These are phyloP conservation scores for Barnettozyma pratensis DNA, from an alignment of 805 yeast species.

Conservation along the genomic window DNA sequence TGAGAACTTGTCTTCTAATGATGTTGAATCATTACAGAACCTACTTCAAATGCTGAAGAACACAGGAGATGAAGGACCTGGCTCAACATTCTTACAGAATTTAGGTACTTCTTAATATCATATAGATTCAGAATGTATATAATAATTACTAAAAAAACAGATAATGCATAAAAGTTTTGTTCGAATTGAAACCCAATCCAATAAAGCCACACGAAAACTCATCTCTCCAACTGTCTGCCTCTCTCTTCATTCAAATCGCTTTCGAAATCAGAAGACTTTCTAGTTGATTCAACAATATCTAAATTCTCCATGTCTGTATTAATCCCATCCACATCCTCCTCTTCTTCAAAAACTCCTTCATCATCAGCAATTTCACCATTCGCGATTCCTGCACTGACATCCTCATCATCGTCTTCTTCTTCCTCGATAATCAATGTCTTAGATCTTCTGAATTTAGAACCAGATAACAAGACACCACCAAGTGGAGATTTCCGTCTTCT, in stretches of 20 bases:
- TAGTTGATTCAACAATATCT: constrained; percentile 17
- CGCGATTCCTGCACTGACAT: neutral
- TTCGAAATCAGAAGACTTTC: constrained; percentile 23
- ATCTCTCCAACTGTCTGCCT: constrained; percentile 11
- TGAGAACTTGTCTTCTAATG: constrained; percentile 3
- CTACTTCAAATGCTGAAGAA: constrained; percentile 25
- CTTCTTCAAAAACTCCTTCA: constrained; percentile 6
- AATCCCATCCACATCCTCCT: neutral
- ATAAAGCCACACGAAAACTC: neutral
- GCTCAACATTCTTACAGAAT: constrained; percentile 29
- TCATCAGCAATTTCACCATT: constrained; percentile 6
- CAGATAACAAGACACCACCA: constrained; percentile 19
- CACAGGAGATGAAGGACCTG: constrained; percentile 30
- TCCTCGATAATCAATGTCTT: constrained; percentile 21
- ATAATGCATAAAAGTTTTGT: neutral
- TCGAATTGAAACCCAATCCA: too few species aligned
- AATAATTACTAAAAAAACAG: neutral
- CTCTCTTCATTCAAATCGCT: constrained; percentile 17
- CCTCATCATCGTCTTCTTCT: constrained; percentile 19
- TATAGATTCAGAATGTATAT: neutral
- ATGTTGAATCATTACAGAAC: constrained; percentile 17
- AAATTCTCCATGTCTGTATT: constrained; percentile 19
- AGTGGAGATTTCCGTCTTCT: constrained; percentile 26
- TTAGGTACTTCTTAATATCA: neutral
- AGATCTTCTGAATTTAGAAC: constrained; percentile 17